Base-by-base conservation (phyloP, 192 early-diverging fungal genomes). In the Pecoramyces ruminantium region DNA sequence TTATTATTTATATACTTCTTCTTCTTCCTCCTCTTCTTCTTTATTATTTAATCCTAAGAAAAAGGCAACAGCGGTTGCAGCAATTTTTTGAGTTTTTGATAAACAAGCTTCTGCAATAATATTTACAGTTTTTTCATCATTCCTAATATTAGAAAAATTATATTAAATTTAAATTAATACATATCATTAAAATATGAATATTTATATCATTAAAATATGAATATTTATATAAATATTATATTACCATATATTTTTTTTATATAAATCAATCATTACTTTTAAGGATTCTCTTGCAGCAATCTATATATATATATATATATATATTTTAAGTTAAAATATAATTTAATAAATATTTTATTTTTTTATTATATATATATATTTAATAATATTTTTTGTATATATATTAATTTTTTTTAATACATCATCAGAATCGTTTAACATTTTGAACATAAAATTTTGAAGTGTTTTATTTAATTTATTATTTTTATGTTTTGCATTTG, bases 81-180 rank as follows among this genome's bases (percentile, higher is more conserved):
- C 92, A 38, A 99, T 89, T 85, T 99, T 99, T 85, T 94, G 88
- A 14, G 92, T 90, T 29, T 92, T 92, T 51, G 95, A 97, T 81
- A 98, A 96, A 85, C 96, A 97, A 14, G 97, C 97, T 83, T 97
- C 94, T 21, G 95, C 93, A 85, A 99, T 94, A 25, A 99, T 95
- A 86, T 99, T 99, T 81, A 97, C 96, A 27, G 98, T 98, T 88
- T 99, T 99, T 77, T 93, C 92, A 85, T 98, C 98, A 82, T 96
- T 96, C 92, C 89, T 90, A n/a, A n/a, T n/a, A n/a, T n/a, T n/a
- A n/a, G n/a, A n/a, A n/a, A n/a, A n/a, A n/a, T n/a, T n/a, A n/a
- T n/a, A n/a, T n/a, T n/a, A n/a, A n/a, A n/a, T n/a, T n/a, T n/a
- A n/a, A n/a, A n/a, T n/a, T n/a, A n/a, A n/a, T n/a, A n/a, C n/a